A percentile compares a stretch with the other conserved stretches of the same genome.
Evolutionary conservation across 2,329 filamentous ascomycete genomes (phyloP).

Genomic region (Atkinsonella hypoxylon): DNA sequence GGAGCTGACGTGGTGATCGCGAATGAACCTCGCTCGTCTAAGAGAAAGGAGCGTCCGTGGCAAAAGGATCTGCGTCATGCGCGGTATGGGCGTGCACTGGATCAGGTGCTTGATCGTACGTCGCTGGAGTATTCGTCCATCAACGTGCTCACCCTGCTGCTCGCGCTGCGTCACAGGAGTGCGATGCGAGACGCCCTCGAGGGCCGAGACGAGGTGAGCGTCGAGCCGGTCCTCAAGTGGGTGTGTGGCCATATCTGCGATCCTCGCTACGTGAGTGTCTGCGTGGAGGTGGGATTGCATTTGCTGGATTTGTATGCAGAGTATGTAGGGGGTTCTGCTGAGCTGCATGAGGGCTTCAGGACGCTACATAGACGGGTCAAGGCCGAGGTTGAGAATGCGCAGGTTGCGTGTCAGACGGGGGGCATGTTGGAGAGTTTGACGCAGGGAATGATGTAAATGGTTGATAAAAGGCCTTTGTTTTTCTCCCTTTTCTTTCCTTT

Average conservation of each 20-base stretch:
- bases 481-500: neutral
- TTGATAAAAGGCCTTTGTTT: neutral
- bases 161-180: slow-evolving; percentile 76
- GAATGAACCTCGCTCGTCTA: slow-evolving; percentile 40
- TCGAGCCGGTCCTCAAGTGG: slow-evolving; percentile 79
- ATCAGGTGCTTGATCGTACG: slow-evolving; percentile 54
- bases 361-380: slow-evolving; percentile 59
- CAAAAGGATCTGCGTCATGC: slow-evolving; percentile 70
- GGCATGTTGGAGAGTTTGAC: slow-evolving; percentile 76
- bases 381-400: slow-evolving; percentile 68
- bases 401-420: slow-evolving; percentile 67
- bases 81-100: slow-evolving; percentile 65
- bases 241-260: slow-evolving; percentile 69
- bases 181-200: slow-evolving; percentile 71
- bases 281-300: slow-evolving; percentile 71
- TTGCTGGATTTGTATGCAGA: slow-evolving; percentile 81
- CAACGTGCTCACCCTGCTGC: slow-evolving; percentile 62
- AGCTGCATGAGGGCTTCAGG: slow-evolving; percentile 60
- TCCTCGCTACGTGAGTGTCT: slow-evolving; percentile 67
- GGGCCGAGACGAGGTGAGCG: slow-evolving; percentile 65
- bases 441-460: slow-evolving; percentile 7
- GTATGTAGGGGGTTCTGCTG: slow-evolving; percentile 59
- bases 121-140: slow-evolving; percentile 44
- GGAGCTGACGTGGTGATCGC: slow-evolving; percentile 83
- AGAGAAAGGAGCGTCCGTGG: slow-evolving; percentile 61